phyloP scores from a whole-genome alignment of 192 early-diverging fungal genomes.

The Podila epigama region DNA sequence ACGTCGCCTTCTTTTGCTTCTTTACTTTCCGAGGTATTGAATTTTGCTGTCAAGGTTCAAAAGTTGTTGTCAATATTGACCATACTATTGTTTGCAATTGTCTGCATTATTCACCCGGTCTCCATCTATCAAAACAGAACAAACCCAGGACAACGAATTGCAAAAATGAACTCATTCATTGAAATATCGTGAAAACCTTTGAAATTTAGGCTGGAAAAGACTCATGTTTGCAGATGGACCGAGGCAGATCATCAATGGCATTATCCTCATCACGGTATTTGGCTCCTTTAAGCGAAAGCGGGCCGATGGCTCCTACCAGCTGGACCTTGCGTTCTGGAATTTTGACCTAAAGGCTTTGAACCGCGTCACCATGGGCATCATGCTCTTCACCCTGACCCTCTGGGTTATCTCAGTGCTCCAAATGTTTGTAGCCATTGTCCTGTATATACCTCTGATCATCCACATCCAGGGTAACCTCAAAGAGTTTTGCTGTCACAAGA shows the following conservation, averaged over 20 bases:
- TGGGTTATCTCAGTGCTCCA: conserved; percentile 63
- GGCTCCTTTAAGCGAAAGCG: background rate
- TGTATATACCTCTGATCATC: conserved; percentile 82
- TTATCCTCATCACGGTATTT: conserved; percentile 43
- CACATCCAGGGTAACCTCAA: conserved; percentile 88
- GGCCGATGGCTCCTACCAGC: conserved; percentile 3
- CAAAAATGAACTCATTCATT: too few species aligned
- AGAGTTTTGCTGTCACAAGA: conserved; percentile 88
- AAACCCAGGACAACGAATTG: too few species aligned
- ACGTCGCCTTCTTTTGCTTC: conserved; percentile 83
- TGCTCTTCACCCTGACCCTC: conserved; percentile 71
- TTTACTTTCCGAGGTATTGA: conserved; percentile 77
- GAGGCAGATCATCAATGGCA: conserved; percentile 73
- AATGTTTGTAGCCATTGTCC: conserved; percentile 63
- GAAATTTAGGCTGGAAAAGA: conserved; percentile 83
- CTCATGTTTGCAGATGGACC: conserved; percentile 84
- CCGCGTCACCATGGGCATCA: conserved; percentile 38
- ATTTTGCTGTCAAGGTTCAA: background rate
- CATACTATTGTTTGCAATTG: too few species aligned
- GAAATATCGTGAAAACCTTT: too few species aligned
- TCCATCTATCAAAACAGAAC: too few species aligned
- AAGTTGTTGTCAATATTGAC: too few species aligned
- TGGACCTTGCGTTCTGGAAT: conserved; percentile 5
- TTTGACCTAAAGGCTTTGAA: conserved; percentile 3
- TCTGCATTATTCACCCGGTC: too few species aligned